Evolutionary conservation across 1,284 basidiomycete species (phyloP).

Genomic region (Ceratorhiza oryzae-sativae): DNA sequence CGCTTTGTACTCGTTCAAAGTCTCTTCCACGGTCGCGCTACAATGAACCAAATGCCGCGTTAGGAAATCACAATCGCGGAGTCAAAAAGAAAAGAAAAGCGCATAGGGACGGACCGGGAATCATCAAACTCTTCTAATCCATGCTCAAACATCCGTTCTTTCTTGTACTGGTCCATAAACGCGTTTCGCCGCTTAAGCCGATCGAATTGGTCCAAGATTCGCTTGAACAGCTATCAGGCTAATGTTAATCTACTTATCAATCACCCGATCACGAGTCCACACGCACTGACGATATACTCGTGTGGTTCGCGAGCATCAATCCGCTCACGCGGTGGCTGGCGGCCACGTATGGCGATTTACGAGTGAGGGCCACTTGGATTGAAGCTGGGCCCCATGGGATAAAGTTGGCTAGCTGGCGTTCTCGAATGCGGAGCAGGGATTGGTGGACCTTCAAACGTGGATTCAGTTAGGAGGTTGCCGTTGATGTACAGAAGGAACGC

Average conservation of each 20-base stretch:
- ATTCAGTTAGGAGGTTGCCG: neutral
- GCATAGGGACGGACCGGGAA: slow-evolving; percentile 64
- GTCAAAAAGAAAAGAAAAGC: neutral
- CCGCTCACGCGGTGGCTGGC: slow-evolving; percentile 94
- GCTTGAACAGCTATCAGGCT: slow-evolving; percentile 80
- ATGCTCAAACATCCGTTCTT: slow-evolving; percentile 92
- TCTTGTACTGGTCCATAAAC: slow-evolving; percentile 97
- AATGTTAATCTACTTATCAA: slow-evolving; percentile 3
- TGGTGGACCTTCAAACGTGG: slow-evolving; percentile 81
- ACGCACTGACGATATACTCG: slow-evolving; percentile 91
- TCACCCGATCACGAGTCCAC: neutral
- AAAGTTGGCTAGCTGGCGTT: slow-evolving; percentile 95
- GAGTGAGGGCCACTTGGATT: slow-evolving; percentile 96
- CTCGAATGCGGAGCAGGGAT: slow-evolving; percentile 93
- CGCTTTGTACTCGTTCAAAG: slow-evolving; percentile 90
- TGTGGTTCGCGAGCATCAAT: slow-evolving; percentile 98
- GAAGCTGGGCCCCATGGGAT: slow-evolving; percentile 99
- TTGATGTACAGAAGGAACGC: slow-evolving; percentile 45
- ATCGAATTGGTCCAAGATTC: slow-evolving; percentile 97
- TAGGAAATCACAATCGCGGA: neutral
- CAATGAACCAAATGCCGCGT: neutral
- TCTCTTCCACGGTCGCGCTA: slow-evolving; percentile 83
- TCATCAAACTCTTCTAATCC: slow-evolving; percentile 94
- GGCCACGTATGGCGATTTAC: slow-evolving; percentile 87
- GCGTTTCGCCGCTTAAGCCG: slow-evolving; percentile 88